Conservation (phyloP, 2,329 filamentous ascomycete genomes). For the Aaosphaeria arxii region DNA sequence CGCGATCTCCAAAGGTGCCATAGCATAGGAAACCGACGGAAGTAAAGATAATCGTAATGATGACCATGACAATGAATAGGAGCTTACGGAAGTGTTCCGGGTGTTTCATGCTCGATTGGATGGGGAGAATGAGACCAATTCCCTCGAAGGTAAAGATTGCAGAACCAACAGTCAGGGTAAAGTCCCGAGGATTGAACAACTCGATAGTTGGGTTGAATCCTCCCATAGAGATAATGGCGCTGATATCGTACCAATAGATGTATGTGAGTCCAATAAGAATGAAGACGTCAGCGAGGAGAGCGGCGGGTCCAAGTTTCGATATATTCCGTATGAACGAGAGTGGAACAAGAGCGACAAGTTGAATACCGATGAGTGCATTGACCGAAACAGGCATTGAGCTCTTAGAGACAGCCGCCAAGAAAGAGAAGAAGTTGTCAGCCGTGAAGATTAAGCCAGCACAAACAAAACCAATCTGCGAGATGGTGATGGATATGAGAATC, state of each 20-base stretch:
- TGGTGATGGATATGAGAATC: conserved; percentile 66
- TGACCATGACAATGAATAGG: conserved; percentile 66
- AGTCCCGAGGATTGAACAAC: conserved; percentile 67
- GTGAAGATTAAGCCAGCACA: conserved; percentile 76
- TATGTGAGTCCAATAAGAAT: conserved; percentile 69
- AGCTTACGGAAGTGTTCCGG: conserved; percentile 66
- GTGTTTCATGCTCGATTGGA: conserved; percentile 71
- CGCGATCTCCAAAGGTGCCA: conserved; percentile 66
- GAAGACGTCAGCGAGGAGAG: conserved; percentile 68
- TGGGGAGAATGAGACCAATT: conserved; percentile 73
- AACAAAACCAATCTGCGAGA: conserved; percentile 76
- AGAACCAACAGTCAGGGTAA: conserved; percentile 68
- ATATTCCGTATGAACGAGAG: conserved; percentile 71
- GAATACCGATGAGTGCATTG: conserved; percentile 61
- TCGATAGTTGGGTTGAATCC: conserved; percentile 62
- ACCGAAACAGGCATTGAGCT: conserved; percentile 52
- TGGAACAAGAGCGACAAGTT: conserved; percentile 63
- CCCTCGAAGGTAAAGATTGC: conserved; percentile 79
- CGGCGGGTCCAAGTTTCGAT: conserved; percentile 67
- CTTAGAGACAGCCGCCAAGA: conserved; percentile 60
- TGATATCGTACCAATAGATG: conserved; percentile 70
- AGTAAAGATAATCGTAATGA: conserved; percentile 71
- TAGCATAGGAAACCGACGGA: conserved; percentile 72
- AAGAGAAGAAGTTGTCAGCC: conserved; percentile 69
- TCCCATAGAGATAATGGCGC: conserved; percentile 48